Evolutionary conservation across 495 filamentous ascomycete genomes (phyloP).

Genomic region (Filosporella fistucella): DNA sequence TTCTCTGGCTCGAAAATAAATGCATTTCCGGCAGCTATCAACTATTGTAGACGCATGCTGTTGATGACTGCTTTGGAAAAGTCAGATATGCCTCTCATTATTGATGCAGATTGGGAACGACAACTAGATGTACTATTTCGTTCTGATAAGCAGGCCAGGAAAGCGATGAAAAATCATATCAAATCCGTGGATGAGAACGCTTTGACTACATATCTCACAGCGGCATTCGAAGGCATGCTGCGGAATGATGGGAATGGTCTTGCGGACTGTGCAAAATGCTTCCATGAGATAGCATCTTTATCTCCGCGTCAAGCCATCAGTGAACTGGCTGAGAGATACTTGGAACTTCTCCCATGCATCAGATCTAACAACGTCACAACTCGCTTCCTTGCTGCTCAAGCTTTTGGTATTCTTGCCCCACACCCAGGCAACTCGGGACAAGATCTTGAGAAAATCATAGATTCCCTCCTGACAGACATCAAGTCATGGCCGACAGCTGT

Average conservation of each 20-base stretch:
- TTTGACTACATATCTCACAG: constrained; percentile 27
- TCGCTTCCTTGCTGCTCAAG: constrained; percentile 57
- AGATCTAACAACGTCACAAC: constrained; percentile 64
- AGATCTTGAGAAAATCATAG: constrained; percentile 29
- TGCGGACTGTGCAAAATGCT: constrained; percentile 51
- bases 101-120: constrained; percentile 82
- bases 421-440: constrained; percentile 41
- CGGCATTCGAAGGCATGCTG: constrained; percentile 56
- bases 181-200: constrained; percentile 21
- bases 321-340: constrained; percentile 39
- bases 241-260: constrained; percentile 39
- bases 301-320: constrained; percentile 47
- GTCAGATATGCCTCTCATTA: constrained; percentile 40
- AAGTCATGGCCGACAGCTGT: constrained; percentile 51
- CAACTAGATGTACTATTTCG: constrained; percentile 66
- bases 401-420: constrained; percentile 75
- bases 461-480: constrained; percentile 34
- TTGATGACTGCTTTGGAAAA: constrained; percentile 64
- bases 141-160: constrained; percentile 56
- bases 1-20: constrained; percentile 40
- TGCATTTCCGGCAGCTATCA: constrained; percentile 59
- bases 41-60: constrained; percentile 69
- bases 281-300: constrained; percentile 66
- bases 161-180: constrained; percentile 46
- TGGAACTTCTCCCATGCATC: constrained; percentile 51